phyloP scores from a whole-genome alignment of 768 basidiomycete genomes.

The Termitomyces sp. region DNA sequence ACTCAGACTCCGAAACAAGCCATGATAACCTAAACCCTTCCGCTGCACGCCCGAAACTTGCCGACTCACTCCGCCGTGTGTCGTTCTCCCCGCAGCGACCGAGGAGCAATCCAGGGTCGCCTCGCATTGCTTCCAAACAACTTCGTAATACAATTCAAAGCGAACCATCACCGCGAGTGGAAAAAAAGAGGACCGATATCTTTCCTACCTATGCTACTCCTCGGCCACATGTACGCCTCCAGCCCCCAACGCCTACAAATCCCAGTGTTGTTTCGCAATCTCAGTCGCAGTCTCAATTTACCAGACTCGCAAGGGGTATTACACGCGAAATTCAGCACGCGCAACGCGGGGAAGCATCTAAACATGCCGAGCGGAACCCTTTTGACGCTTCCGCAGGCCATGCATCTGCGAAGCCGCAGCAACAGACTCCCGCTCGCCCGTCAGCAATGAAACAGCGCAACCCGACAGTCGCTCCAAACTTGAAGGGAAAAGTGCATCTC shows the following conservation, averaged over 20 bases:
- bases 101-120: constrained; percentile 35
- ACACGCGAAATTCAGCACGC: constrained; percentile 45
- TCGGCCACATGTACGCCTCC: constrained; percentile 48
- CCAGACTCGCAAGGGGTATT: constrained; percentile 52
- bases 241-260: constrained; percentile 58
- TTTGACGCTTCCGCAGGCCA: constrained; percentile 20
- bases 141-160: constrained; percentile 9
- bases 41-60: constrained; percentile 53
- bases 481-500: constrained; percentile 43
- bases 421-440: constrained; percentile 12
- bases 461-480: constrained; percentile 17
- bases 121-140: constrained; percentile 15
- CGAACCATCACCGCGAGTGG: constrained; percentile 28
- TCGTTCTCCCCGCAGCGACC: constrained; percentile 77
- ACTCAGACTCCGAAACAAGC: constrained; percentile 47
- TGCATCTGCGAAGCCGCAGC: constrained; percentile 25
- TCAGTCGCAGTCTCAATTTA: constrained; percentile 39
- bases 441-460: constrained; percentile 15
- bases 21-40: constrained; percentile 12
- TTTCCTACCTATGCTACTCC: constrained; percentile 19
- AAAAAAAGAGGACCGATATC: constrained; percentile 21
- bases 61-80: constrained; percentile 66
- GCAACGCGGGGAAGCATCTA: constrained; percentile 10
- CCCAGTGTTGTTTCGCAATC: constrained; percentile 24
- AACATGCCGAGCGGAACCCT: constrained; percentile 26